phyloP scores from a whole-genome alignment of 2,329 filamentous ascomycete genomes.

The Aspergillus hortae region DNA sequence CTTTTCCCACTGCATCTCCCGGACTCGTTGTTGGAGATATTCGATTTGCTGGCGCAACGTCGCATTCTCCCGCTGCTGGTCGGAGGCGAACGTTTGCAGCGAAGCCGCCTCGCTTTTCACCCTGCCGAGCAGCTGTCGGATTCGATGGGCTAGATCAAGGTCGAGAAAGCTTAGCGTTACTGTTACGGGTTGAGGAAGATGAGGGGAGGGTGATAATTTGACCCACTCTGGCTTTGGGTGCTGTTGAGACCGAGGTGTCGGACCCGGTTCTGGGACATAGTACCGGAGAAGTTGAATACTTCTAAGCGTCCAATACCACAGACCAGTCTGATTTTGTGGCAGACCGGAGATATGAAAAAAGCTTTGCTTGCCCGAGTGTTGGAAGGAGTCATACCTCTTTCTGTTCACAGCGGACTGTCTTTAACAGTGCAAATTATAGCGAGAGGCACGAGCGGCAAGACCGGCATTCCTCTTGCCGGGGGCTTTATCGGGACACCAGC shows the following conservation, averaged over 20 bases:
- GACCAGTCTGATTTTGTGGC: neutral
- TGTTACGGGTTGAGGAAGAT: neutral
- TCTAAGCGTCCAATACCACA: neutral
- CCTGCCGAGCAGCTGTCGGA: neutral
- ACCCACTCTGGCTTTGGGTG: neutral
- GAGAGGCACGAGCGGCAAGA: neutral
- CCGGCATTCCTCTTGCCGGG: neutral
- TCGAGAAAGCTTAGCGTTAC: neutral
- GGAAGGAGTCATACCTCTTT: neutral
- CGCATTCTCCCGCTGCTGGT: neutral
- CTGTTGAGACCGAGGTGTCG: neutral
- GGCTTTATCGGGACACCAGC: neutral
- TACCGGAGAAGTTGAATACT: neutral
- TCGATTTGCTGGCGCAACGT: neutral
- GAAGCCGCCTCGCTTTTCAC: neutral
- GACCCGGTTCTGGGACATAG: neutral
- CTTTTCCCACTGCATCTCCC: neutral
- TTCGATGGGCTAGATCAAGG: neutral
- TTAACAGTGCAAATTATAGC: neutral
- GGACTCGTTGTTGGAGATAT: neutral
- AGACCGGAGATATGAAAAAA: neutral
- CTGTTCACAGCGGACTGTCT: neutral
- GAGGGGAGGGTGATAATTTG: neutral
- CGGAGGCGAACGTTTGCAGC: neutral
- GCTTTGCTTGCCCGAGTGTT: neutral